A percentile compares a stretch with the other conserved stretches of the same genome.
These are phyloP conservation scores for Uronychia binucleata DNA, from an alignment of 73 alveolate genomes.

Conservation along the genomic window DNA sequence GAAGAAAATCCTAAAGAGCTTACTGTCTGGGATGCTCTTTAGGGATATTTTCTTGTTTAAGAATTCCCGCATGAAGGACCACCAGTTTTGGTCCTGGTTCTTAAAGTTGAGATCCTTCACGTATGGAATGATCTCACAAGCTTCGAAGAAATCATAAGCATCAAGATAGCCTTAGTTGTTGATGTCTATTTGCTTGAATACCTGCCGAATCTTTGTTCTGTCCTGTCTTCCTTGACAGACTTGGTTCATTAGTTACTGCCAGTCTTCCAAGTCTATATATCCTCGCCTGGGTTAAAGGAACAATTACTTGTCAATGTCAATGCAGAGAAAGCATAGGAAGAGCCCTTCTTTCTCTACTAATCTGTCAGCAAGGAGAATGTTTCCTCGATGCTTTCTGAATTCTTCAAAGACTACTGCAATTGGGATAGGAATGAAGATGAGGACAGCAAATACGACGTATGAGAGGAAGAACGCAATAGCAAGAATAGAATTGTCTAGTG, in stretches of 20 bases:
- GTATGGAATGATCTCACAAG: conserved; percentile 19
- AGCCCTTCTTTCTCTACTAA: conserved; percentile 28
- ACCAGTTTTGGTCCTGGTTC: no score
- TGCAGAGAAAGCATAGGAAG: conserved; percentile 14
- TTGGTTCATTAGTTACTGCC: conserved; percentile 11
- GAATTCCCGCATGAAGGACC: neutral
- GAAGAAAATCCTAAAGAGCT: no score
- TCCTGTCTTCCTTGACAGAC: conserved; percentile 2
- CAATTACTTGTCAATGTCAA: conserved; percentile 15
- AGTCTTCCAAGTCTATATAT: conserved; percentile 6
- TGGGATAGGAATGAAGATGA: conserved; percentile 41
- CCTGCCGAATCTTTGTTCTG: neutral
- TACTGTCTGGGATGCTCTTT: neutral
- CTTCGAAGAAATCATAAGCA: conserved; percentile 15
- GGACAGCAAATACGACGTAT: conserved; percentile 25
- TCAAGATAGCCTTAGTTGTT: conserved; percentile 9
- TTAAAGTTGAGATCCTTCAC: no score
- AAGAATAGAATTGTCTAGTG: neutral
- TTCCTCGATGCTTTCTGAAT: conserved; percentile 14
- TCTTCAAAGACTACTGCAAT: conserved; percentile 53
- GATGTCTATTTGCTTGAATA: conserved; percentile 1
- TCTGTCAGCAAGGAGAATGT: conserved; percentile 24
- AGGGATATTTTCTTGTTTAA: no score
- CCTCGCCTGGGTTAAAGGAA: conserved; percentile 16
- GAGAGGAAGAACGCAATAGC: conserved; percentile 12